Evolutionary conservation across 371 early-diverging fungal genomes (phyloP).

Genomic region (Rhizomucor pusillus): DNA sequence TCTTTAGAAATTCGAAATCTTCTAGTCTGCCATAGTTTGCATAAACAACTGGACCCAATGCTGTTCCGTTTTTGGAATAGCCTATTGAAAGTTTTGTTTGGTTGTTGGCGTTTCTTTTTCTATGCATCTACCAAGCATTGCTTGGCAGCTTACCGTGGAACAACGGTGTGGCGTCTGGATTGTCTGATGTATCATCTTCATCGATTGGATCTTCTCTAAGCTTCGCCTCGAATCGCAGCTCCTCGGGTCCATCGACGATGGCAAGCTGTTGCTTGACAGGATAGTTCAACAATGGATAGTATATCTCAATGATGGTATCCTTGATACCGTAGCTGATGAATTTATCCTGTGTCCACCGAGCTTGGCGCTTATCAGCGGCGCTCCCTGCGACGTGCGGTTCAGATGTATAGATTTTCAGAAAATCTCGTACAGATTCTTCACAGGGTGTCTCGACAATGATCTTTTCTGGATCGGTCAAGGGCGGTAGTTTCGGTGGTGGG

Average conservation of each 20-base stretch:
- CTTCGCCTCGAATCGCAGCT: conserved; percentile 46
- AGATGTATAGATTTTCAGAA: conserved; percentile 49
- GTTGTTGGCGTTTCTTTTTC: too few relatives aligned
- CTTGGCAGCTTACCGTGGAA: conserved; percentile 52
- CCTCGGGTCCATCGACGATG: conserved; percentile 46
- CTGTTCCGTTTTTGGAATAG: conserved; percentile 61
- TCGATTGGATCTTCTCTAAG: conserved; percentile 53
- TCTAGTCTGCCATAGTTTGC: conserved; percentile 61
- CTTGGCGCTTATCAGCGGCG: conserved; percentile 37
- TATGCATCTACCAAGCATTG: not conserved
- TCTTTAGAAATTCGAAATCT: conserved; percentile 54
- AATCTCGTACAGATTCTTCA: conserved; percentile 20
- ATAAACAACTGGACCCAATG: conserved; percentile 60
- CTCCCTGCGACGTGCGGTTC: conserved; percentile 52
- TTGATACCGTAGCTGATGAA: conserved; percentile 50
- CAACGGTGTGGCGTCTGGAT: conserved; percentile 51
- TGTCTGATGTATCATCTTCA: conserved; percentile 52
- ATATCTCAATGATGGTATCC: conserved; percentile 50
- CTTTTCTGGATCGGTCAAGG: conserved; percentile 5
- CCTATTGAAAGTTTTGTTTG: too few relatives aligned
- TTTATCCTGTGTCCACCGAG: conserved; percentile 55
- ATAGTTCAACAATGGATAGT: conserved; percentile 59
- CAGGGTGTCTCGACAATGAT: conserved; percentile 7
- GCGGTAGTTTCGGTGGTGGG: not conserved
- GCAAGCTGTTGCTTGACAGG: conserved; percentile 53